Conservation (phyloP, 1,284 basidiomycete genomes). For the Fistulina hepatica region DNA sequence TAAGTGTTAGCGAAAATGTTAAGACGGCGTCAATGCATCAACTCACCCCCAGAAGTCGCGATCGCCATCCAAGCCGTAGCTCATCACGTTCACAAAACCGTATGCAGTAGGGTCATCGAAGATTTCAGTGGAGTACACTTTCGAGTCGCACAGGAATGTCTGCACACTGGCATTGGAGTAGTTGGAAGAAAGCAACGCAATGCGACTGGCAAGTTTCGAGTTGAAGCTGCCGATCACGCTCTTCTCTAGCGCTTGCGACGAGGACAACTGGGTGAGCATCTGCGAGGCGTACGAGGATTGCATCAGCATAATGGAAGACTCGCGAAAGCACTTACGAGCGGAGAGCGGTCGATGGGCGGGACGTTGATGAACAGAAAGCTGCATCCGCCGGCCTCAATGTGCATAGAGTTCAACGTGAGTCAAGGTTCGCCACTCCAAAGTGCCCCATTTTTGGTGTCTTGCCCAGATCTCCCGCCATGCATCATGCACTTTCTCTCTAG, state of each 20-base stretch:
- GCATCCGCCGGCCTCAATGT: conserved; percentile 11
- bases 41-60: conserved; percentile 55
- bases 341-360: conserved; percentile 21
- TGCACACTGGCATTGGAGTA: conserved; percentile 39
- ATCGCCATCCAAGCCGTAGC: conserved; percentile 37
- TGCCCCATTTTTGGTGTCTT: too few relatives aligned
- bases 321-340: conserved; percentile 12
- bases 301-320: too few relatives aligned
- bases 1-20: too few relatives aligned
- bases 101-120: conserved; percentile 37
- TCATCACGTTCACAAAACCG: conserved; percentile 42
- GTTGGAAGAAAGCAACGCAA: conserved; percentile 29
- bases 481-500: too few relatives aligned
- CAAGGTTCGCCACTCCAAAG: too few relatives aligned
- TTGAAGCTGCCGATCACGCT: conserved; percentile 43
- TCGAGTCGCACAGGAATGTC: conserved; percentile 42
- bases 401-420: background rate
- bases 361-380: conserved; percentile 24
- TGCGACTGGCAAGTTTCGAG: conserved; percentile 31
- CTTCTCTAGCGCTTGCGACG: conserved; percentile 33
- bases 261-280: conserved; percentile 37
- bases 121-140: conserved; percentile 39
- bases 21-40: too few relatives aligned
- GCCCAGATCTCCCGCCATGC: too few relatives aligned
- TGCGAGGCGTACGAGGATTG: conserved; percentile 15